phyloP scores from a whole-genome alignment of 352 stramenopile species.

The Phytophthora agathidicida region DNA sequence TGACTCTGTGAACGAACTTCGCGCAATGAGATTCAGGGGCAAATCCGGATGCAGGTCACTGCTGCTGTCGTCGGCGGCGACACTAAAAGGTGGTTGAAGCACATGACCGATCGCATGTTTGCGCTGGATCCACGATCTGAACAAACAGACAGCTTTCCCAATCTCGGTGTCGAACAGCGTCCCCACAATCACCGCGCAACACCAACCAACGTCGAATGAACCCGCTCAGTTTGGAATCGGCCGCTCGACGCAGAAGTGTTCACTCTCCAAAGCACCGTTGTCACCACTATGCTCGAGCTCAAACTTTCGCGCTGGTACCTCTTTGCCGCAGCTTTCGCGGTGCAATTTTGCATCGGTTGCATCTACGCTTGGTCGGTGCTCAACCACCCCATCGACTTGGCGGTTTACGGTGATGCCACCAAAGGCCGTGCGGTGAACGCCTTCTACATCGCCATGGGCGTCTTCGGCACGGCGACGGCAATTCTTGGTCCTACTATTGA shows the following conservation, averaged over 20 bases:
- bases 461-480: slow-evolving; percentile 62
- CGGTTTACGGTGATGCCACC: slow-evolving; percentile 53
- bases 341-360: slow-evolving; percentile 73
- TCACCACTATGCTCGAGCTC: slow-evolving; percentile 26
- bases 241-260: background rate
- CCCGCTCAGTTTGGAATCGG: slow-evolving; percentile 19
- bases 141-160: slow-evolving; percentile 3
- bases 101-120: slow-evolving; percentile 1
- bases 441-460: slow-evolving; percentile 72
- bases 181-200: background rate
- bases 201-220: slow-evolving; percentile 1
- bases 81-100: slow-evolving; percentile 14
- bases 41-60: slow-evolving; percentile 5
- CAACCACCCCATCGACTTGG: slow-evolving; percentile 66
- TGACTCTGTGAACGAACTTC: background rate
- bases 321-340: slow-evolving; percentile 62
- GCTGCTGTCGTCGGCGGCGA: background rate
- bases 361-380: slow-evolving; percentile 79
- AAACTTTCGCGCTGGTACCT: slow-evolving; percentile 74
- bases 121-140: background rate
- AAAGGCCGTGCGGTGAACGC: slow-evolving; percentile 62
- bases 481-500: slow-evolving; percentile 67
- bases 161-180: background rate
- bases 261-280: background rate
- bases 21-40: background rate